Percentiles rank a stretch among this genome's conserved stretches.
These are phyloP conservation scores for Fusarium domesticum DNA, from an alignment of 2,329 filamentous ascomycete genomes.

Conservation along the genomic window DNA sequence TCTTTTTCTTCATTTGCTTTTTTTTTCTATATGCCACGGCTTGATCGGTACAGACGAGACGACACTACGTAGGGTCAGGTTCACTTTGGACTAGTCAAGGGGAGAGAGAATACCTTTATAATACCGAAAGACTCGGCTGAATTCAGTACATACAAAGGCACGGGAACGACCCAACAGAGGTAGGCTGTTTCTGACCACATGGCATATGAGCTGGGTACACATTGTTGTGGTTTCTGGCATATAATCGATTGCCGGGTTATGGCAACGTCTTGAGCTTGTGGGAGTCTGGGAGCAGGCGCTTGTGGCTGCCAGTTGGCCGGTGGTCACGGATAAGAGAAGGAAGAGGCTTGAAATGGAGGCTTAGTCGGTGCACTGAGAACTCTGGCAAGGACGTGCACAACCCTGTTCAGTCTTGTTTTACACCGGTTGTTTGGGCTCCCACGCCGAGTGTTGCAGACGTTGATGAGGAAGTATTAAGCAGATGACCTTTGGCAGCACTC, in stretches of 20 bases:
- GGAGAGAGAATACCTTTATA: slow-evolving; percentile 29
- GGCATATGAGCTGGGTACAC: slow-evolving; percentile 43
- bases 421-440: slow-evolving; percentile 18
- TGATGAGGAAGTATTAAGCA: slow-evolving; percentile 4
- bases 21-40: slow-evolving; percentile 23
- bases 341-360: background rate
- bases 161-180: slow-evolving; percentile 32
- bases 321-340: slow-evolving; percentile 1
- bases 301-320: slow-evolving; percentile 2
- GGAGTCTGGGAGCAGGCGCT: too few species aligned
- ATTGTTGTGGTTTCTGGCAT: slow-evolving; percentile 31
- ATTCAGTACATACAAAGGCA: slow-evolving; percentile 34
- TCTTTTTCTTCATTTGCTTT: slow-evolving; percentile 9
- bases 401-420: background rate
- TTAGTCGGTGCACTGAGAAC: background rate
- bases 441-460: slow-evolving; percentile 5
- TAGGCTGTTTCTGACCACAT: slow-evolving; percentile 45
- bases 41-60: slow-evolving; percentile 26
- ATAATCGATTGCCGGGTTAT: slow-evolving; percentile 27
- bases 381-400: background rate
- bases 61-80: slow-evolving; percentile 29
- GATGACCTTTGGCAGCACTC: slow-evolving; percentile 9
- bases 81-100: slow-evolving; percentile 34
- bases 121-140: slow-evolving; percentile 29
- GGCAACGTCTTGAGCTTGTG: slow-evolving; percentile 13